Evolutionary conservation across 1,284 basidiomycete genomes (phyloP), one percentile per base, ranked within the genome.

Genomic region (Ceratobasidium sp.): DNA sequence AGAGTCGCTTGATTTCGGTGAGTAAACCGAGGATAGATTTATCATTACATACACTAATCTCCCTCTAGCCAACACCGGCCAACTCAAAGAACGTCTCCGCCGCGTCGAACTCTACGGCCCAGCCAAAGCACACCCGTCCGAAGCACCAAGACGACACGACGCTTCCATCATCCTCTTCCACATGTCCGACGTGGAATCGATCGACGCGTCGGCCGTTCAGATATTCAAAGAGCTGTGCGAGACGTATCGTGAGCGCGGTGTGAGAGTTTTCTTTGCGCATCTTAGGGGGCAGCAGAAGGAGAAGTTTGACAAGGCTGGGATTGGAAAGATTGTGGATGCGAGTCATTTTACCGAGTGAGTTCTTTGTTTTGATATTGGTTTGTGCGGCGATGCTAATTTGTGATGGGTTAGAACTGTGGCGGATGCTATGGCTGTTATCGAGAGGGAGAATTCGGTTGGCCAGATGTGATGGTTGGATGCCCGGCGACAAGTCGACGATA

Each of bases 131-230:
- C 97, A 98, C 86, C 96, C 97, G 0, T 95, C 95, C 1, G 96
- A 97, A 80, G 91, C 89, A 77, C 96, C 96, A 0, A 87, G 91
- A n/a, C 87, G 96, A 80, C 90, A 91, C 79, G 89, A 93, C 77
- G 93, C 96, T 3, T 91, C 90, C 49, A 90, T 92, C 0, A 86
- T 98, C 42, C 94, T 97, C 15, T 95, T 97, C 86, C 96, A 98
- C 83, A 90, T 97, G 87, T 92, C 93, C 12, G 97, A 95, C 85
- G 92, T 96, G 3, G 95, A 96, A 79, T 89, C 87, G 26, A 92
- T 93, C 80, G 95, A 97, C 84, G 95, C 95, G 12, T 95, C 94
- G 39, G 96, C 96, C 15, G 89, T 93, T 3, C 95, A 96, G 84
- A 95, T 97, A 80, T 90, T 98, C 82, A 88, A 89, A 79, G 97